Conservation (phyloP, 1,284 basidiomycete species). For the Phaffia rhodozyma region DNA sequence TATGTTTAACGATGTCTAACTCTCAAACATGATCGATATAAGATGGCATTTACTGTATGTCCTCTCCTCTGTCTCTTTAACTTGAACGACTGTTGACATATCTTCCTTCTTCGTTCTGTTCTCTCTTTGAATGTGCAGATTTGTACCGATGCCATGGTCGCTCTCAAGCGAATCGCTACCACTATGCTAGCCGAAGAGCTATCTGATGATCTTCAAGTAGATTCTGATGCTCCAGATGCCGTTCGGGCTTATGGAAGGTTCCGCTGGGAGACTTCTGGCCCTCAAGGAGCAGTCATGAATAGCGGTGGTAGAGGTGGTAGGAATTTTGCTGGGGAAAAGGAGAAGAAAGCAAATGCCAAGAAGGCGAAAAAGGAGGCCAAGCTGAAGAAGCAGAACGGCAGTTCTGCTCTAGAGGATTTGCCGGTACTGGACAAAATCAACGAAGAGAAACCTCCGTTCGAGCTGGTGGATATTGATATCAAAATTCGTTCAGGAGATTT, state of each 20-base stretch:
- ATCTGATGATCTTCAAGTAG: slow-evolving; percentile 32
- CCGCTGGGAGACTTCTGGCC: slow-evolving; percentile 49
- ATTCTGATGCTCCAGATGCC: slow-evolving; percentile 23
- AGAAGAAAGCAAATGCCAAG: slow-evolving; percentile 18
- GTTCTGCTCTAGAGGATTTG: not conserved
- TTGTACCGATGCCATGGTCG: slow-evolving; percentile 50
- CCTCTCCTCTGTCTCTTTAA: not conserved
- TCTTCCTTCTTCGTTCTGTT: slow-evolving; percentile 45
- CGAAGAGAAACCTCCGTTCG: slow-evolving; percentile 40
- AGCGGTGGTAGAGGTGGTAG: slow-evolving; percentile 9
- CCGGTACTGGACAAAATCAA: slow-evolving; percentile 12
- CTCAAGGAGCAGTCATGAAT: slow-evolving; percentile 23
- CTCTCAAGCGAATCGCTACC: slow-evolving; percentile 46
- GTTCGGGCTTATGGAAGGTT: slow-evolving; percentile 54
- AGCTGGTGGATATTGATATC: slow-evolving; percentile 46
- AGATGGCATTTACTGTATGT: slow-evolving; percentile 16
- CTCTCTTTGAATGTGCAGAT: slow-evolving; percentile 30
- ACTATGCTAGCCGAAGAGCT: slow-evolving; percentile 58
- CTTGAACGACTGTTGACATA: slow-evolving; percentile 1
- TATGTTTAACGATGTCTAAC: slow-evolving; percentile 20
- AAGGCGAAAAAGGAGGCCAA: slow-evolving; percentile 20
- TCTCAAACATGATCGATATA: slow-evolving; percentile 34
- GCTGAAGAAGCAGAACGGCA: slow-evolving; percentile 13
- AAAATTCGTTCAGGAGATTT: slow-evolving; percentile 40
- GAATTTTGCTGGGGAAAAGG: slow-evolving; percentile 5